These are phyloP conservation scores for Gigaspora rosea DNA, from an alignment of 192 early-diverging fungal species.

Conservation along the genomic window DNA sequence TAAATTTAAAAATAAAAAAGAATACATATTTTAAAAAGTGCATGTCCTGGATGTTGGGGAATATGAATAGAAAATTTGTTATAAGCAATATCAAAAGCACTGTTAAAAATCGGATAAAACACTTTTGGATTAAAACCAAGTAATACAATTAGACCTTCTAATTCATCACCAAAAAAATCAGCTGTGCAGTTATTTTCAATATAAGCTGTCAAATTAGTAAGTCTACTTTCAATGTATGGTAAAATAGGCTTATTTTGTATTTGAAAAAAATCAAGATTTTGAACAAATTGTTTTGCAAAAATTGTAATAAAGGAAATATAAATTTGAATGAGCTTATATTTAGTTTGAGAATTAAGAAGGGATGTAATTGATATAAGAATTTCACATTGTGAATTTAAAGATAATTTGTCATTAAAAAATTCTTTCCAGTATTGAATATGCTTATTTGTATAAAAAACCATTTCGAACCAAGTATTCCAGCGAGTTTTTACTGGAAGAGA, in stretches of 20 bases:
- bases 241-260: not conserved
- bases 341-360: not conserved
- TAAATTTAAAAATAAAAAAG: too few relatives aligned
- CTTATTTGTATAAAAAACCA: constrained; percentile 12
- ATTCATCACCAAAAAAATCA: not conserved
- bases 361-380: not conserved
- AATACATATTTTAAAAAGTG: too few relatives aligned
- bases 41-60: too few relatives aligned
- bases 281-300: not conserved
- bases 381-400: not conserved
- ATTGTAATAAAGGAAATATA: not conserved
- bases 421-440: constrained; percentile 3
- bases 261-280: constrained; percentile 8
- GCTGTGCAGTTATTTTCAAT: not conserved
- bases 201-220: not conserved
- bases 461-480: not conserved
- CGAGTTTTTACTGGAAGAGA: not conserved
- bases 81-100: too few relatives aligned
- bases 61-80: too few relatives aligned
- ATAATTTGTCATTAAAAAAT: constrained; percentile 9
- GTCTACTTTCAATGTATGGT: not conserved
- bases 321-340: constrained; percentile 9
- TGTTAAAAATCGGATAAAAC: too few relatives aligned
- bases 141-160: not conserved
- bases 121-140: too few relatives aligned